These are phyloP conservation scores for Solanum boliviense DNA, from an alignment of 257 asterid genomes.

Conservation along the genomic window DNA sequence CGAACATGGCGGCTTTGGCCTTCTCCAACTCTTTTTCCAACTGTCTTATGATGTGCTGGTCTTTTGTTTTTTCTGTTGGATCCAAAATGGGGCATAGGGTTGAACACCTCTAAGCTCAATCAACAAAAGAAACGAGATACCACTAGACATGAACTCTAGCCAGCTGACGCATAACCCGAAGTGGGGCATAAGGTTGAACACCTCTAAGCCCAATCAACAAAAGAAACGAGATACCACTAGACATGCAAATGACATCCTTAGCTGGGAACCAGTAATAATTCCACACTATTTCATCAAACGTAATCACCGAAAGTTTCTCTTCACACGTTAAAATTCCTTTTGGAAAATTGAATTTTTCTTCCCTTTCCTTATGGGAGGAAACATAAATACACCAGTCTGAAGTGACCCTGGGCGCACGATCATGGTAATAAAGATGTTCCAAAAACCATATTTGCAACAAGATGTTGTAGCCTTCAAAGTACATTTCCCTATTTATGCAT, in stretches of 20 bases:
- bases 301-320: background rate
- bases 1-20: background rate
- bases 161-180: background rate
- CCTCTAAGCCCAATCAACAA: too few relatives aligned
- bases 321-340: background rate
- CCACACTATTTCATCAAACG: background rate
- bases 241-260: background rate
- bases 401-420: background rate
- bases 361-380: background rate
- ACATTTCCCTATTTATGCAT: background rate
- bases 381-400: background rate
- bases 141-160: background rate
- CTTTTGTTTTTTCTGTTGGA: background rate
- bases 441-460: background rate
- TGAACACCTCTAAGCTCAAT: too few relatives aligned
- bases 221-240: too few relatives aligned
- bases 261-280: background rate
- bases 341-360: too few relatives aligned
- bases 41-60: background rate
- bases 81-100: background rate
- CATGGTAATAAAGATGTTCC: background rate
- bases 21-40: background rate
- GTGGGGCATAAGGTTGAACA: background rate
- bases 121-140: too few relatives aligned
- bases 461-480: background rate